Conservation (phyloP, 805 yeast genomes). For the Candida takata region DNA sequence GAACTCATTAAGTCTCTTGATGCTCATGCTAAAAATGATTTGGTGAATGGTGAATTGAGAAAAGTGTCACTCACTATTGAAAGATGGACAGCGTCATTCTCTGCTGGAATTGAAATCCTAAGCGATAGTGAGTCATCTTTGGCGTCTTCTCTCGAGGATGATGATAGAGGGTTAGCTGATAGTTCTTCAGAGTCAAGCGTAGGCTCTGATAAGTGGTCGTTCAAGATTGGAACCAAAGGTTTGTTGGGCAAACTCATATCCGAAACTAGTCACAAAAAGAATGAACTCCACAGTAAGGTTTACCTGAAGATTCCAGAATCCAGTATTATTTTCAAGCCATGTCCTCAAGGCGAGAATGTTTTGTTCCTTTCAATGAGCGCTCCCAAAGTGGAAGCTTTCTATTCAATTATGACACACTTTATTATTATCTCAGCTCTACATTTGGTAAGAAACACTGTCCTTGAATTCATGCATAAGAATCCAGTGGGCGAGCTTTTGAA, state of each 20-base stretch:
- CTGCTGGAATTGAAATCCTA: not conserved
- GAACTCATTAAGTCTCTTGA: slow-evolving; percentile 28
- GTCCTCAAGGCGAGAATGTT: slow-evolving; percentile 16
- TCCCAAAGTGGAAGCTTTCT: slow-evolving; percentile 25
- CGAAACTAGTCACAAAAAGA: slow-evolving; percentile 26
- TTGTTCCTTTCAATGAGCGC: slow-evolving; percentile 22
- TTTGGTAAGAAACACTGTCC: slow-evolving; percentile 36
- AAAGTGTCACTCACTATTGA: slow-evolving; percentile 25
- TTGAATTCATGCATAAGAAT: slow-evolving; percentile 19
- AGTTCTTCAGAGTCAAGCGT: slow-evolving; percentile 13
- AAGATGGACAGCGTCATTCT: slow-evolving; percentile 5
- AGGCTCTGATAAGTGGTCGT: slow-evolving; percentile 9
- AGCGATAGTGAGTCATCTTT: slow-evolving; percentile 12
- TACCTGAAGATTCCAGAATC: slow-evolving; percentile 27
- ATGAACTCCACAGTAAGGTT: slow-evolving; percentile 23
- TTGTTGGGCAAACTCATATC: slow-evolving; percentile 25
- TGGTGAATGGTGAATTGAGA: slow-evolving; percentile 33
- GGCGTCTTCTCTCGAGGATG: slow-evolving; percentile 27
- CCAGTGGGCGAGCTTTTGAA: slow-evolving; percentile 16
- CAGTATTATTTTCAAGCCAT: slow-evolving; percentile 18
- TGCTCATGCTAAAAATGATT: slow-evolving; percentile 31
- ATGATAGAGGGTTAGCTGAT: slow-evolving; percentile 23
- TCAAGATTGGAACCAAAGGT: slow-evolving; percentile 7
- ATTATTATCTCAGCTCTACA: slow-evolving; percentile 38
- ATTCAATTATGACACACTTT: slow-evolving; percentile 39